A percentile compares a stretch with the other conserved stretches of the same genome.
phyloP scores from a whole-genome alignment of 352 stramenopile species.

The Pythium sukuiense region DNA sequence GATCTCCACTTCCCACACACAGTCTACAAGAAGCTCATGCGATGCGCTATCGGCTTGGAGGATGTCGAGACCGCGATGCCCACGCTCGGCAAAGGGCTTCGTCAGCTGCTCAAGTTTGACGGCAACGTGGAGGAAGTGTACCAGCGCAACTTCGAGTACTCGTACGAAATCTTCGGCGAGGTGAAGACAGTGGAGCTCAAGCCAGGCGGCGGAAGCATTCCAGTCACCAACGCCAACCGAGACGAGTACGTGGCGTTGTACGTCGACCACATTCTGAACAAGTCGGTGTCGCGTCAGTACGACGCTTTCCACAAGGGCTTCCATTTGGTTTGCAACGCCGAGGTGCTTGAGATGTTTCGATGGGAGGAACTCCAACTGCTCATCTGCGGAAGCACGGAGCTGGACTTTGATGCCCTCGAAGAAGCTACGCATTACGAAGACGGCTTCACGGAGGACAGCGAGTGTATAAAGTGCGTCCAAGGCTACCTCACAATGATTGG shows the following conservation, averaged over 20 bases:
- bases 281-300: constrained; percentile 62
- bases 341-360: constrained; percentile 78
- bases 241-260: constrained; percentile 76
- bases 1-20: constrained; percentile 79
- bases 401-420: constrained; percentile 81
- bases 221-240: constrained; percentile 65
- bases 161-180: constrained; percentile 77
- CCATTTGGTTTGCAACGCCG: constrained; percentile 67
- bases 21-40: constrained; percentile 86
- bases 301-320: constrained; percentile 75
- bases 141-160: constrained; percentile 77
- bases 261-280: constrained; percentile 71
- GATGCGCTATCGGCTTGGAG: constrained; percentile 42
- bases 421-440: constrained; percentile 77
- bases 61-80: constrained; percentile 65
- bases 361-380: constrained; percentile 79
- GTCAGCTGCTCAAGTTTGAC: constrained; percentile 66
- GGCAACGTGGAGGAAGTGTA: constrained; percentile 72
- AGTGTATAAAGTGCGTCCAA: constrained; percentile 50
- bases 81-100: constrained; percentile 58
- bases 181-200: constrained; percentile 82
- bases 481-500: not conserved
- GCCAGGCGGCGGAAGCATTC: constrained; percentile 48
- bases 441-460: constrained; percentile 65
- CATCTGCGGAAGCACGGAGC: constrained; percentile 69